Evolutionary conservation across 2,329 filamentous ascomycete genomes (phyloP).

Genomic region (Fusarium sp.): DNA sequence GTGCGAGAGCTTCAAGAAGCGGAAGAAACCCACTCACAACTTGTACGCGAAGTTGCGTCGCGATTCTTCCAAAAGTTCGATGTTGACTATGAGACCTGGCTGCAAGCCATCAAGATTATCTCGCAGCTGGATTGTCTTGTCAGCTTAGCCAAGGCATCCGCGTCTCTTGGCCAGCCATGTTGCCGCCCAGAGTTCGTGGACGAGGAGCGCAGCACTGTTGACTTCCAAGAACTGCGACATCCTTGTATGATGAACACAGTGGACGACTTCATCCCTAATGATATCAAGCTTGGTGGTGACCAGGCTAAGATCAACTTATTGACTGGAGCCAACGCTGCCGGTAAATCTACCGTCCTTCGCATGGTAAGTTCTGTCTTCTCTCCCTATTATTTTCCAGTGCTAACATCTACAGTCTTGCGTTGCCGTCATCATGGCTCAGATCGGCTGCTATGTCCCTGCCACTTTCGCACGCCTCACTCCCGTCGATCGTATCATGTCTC

Average conservation of each 20-base stretch:
- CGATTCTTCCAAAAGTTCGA: slow-evolving; percentile 92
- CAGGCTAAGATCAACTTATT: slow-evolving; percentile 87
- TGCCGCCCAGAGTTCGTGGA: slow-evolving; percentile 92
- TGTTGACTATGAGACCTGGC: slow-evolving; percentile 84
- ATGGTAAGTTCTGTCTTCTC: slow-evolving; percentile 73
- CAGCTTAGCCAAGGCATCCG: slow-evolving; percentile 89
- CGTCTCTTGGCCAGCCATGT: slow-evolving; percentile 83
- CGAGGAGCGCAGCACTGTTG: slow-evolving; percentile 84
- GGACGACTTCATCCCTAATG: slow-evolving; percentile 96
- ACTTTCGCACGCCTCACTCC: slow-evolving; percentile 85
- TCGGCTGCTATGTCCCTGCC: slow-evolving; percentile 92
- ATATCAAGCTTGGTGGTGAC: slow-evolving; percentile 86
- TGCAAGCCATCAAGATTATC: slow-evolving; percentile 88
- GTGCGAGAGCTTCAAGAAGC: slow-evolving; percentile 92
- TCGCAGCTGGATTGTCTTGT: slow-evolving; percentile 95
- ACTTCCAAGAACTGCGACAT: slow-evolving; percentile 92
- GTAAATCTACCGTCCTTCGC: slow-evolving; percentile 94
- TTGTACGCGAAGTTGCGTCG: slow-evolving; percentile 85
- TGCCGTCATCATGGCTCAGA: slow-evolving; percentile 96
- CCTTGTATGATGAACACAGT: slow-evolving; percentile 93
- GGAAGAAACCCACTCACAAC: slow-evolving; percentile 91
- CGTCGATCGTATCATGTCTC: slow-evolving; percentile 97
- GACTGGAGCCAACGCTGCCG: slow-evolving; percentile 95
- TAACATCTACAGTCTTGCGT: slow-evolving; percentile 77
- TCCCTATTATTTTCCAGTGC: neutral